phyloP scores from a whole-genome alignment of 1,139 yeast genomes.

The Sugiyamaella neomexicana region DNA sequence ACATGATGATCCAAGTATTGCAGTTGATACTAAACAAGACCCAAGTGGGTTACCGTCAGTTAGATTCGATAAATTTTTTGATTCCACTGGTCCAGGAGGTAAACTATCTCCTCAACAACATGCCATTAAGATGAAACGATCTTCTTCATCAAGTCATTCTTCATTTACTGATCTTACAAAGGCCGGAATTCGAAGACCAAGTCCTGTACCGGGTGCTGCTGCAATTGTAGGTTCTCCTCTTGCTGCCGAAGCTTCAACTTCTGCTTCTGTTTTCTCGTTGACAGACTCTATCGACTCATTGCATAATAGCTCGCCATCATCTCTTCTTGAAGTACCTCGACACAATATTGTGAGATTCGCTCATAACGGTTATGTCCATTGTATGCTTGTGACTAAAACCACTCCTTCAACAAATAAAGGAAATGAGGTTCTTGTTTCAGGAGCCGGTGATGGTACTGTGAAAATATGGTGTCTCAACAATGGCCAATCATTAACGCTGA shows the following conservation, averaged over 20 bases:
- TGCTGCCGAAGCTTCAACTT: background rate
- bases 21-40: conserved; percentile 19
- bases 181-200: background rate
- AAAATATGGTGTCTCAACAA: conserved; percentile 61
- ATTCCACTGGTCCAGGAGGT: conserved; percentile 86
- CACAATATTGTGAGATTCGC: conserved; percentile 74
- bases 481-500: conserved; percentile 26
- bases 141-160: conserved; percentile 3
- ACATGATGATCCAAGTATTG: conserved; percentile 33
- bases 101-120: conserved; percentile 42
- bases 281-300: conserved; percentile 1
- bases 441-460: conserved; percentile 89
- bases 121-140: conserved; percentile 12
- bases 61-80: conserved; percentile 84
- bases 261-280: conserved; percentile 4
- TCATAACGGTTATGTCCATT: conserved; percentile 85
- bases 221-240: background rate
- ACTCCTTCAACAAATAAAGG: conserved; percentile 19
- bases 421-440: conserved; percentile 53
- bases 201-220: background rate
- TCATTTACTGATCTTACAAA: conserved; percentile 12
- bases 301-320: background rate
- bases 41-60: conserved; percentile 61
- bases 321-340: conserved; percentile 65
- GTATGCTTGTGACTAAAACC: conserved; percentile 49